Evolutionary conservation across 768 basidiomycete genomes (phyloP), one percentile per base, ranked within the genome.

Genomic region (Leccinum uliginosum): DNA sequence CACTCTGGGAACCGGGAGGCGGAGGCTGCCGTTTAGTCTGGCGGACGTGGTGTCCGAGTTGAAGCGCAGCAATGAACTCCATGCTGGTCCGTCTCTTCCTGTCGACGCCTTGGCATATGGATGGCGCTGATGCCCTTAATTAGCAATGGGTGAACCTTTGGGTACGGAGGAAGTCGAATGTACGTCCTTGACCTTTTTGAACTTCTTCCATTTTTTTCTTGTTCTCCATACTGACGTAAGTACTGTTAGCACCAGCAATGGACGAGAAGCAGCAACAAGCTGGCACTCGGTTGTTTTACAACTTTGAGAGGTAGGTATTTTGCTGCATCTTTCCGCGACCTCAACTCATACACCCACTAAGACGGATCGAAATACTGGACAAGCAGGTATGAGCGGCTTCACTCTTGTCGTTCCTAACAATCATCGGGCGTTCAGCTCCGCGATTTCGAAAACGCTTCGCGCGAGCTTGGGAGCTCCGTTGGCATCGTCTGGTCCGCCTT

Each of bases 401-500:
- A 2, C 0, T 15, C 43, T 5, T 24, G 44, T 14, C 23, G 11
- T 45, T 24, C 44, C 21, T 21, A 48, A 24, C 46, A 21, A 4
- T 26, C 12, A 7, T 27, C 17, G 14, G 6, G 19, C 4, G 10
- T n/a, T 8, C 40, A 81, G 77, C 75, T 82, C n/a, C 73, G 79
- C 8, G 80, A 80, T 63, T 83, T 83, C 52, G 76, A 78, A 46
- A 82, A 80, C 21, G 76, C 81, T 3, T 79, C 79, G 9, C 79
- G 80, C 10, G 80, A 81, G 59, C 68, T 82, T 0, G 82, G 82
- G 8, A 79, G 79, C 34, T 82, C 81, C 0, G 79, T 82, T 44
- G 81, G 81, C 1, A 79, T 83, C 27, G 69, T 82, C 11, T 82
- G 75, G 17, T 83, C 82, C 8, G 74, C 81, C 0, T 80, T 74